phyloP scores from a whole-genome alignment of 805 yeast species.

The Saccharomycopsis malanga region DNA sequence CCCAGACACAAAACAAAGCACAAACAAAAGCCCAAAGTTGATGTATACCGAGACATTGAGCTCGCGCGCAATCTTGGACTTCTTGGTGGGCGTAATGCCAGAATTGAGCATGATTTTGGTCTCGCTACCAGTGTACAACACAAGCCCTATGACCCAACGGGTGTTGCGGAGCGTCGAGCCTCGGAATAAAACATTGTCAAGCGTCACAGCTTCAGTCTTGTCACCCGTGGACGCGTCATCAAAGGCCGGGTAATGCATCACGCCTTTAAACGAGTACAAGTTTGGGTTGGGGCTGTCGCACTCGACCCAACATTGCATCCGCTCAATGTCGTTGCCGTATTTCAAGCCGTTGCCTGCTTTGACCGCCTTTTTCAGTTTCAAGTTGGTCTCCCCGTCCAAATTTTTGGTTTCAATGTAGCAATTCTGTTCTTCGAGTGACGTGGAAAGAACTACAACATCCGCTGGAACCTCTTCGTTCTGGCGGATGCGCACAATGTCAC shows the following conservation, averaged over 20 bases:
- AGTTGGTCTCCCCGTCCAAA: slow-evolving; percentile 70
- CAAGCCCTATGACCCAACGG: slow-evolving; percentile 67
- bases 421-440: slow-evolving; percentile 64
- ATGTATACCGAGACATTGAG: slow-evolving; percentile 59
- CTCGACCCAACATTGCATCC: slow-evolving; percentile 53
- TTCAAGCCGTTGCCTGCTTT: slow-evolving; percentile 46
- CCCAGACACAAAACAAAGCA: slow-evolving; percentile 63
- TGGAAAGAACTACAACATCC: slow-evolving; percentile 58
- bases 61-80: slow-evolving; percentile 56
- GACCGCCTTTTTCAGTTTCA: slow-evolving; percentile 52
- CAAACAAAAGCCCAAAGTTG: slow-evolving; percentile 55
- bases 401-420: slow-evolving; percentile 66
- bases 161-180: slow-evolving; percentile 72
- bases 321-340: slow-evolving; percentile 53
- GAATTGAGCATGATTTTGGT: slow-evolving; percentile 73
- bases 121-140: slow-evolving; percentile 70
- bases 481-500: slow-evolving; percentile 61
- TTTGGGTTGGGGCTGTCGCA: slow-evolving; percentile 68
- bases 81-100: slow-evolving; percentile 71
- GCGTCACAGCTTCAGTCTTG: slow-evolving; percentile 47
- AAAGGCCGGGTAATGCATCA: slow-evolving; percentile 44
- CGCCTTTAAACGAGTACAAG: slow-evolving; percentile 62
- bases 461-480: slow-evolving; percentile 76
- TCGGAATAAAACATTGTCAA: slow-evolving; percentile 59
- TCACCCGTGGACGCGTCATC: slow-evolving; percentile 29